These are phyloP conservation scores for Populus hybrid DNA, from an alignment of 441 rosid genomes.

Conservation along the genomic window DNA sequence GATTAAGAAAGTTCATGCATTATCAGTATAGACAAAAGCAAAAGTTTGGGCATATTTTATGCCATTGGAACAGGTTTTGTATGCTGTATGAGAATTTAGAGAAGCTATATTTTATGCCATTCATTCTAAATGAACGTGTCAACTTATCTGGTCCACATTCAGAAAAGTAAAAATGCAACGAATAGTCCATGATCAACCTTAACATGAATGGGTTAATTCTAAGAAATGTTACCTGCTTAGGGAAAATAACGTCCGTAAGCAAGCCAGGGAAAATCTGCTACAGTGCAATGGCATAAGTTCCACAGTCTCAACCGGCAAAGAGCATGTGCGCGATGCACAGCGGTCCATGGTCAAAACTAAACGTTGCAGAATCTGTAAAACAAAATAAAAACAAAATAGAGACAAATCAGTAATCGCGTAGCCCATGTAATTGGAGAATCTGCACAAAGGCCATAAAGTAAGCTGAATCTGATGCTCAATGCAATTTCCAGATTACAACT, in stretches of 20 bases:
- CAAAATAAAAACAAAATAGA: constrained; percentile 12
- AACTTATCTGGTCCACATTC: neutral
- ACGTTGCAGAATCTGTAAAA: constrained; percentile 71
- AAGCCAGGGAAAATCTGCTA: constrained; percentile 86
- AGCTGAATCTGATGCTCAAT: neutral
- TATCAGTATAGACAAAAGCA: neutral
- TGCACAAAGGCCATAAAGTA: neutral
- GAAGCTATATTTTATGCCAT: neutral
- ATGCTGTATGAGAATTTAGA: neutral
- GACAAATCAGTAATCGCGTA: neutral
- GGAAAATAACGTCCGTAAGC: constrained; percentile 82
- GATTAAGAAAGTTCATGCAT: neutral
- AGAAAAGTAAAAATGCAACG: neutral
- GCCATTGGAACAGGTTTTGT: neutral
- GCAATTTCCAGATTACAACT: constrained; percentile 1
- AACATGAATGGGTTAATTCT: neutral
- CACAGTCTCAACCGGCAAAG: constrained; percentile 89
- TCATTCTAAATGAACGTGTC: neutral
- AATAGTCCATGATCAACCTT: neutral
- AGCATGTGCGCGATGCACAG: constrained; percentile 98
- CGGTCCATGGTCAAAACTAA: constrained; percentile 84
- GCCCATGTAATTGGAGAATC: neutral
- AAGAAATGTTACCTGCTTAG: constrained; percentile 63
- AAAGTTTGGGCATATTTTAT: neutral
- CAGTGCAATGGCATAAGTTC: constrained; percentile 95